Evolutionary conservation across 371 early-diverging fungal species (phyloP), one percentile per base, ranked within the genome.

Genomic region (Chytridium lagenaria): DNA sequence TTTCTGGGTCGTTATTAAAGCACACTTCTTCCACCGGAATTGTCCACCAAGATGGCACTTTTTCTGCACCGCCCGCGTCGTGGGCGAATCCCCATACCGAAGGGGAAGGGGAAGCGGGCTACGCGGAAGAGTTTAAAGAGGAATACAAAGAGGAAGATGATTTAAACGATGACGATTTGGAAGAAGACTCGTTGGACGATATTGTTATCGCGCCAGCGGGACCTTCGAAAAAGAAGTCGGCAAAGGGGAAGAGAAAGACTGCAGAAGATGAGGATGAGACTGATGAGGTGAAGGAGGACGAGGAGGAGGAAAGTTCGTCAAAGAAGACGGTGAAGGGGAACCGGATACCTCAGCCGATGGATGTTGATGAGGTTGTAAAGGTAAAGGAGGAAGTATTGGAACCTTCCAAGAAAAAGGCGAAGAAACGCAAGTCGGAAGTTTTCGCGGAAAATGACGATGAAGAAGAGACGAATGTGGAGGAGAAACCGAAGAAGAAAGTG

Each of bases 1-100:
- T 92, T 22, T 86, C 88, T 63, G 93, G 93, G 68, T 88, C 92
- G 31, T 80, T 93, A 63, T 44, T 67, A 15, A 67, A 33, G 31
- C 40, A 80, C 38, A 74, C 80, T 2, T 3, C 44, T 2, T 31
- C 38, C 3, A 83, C 83, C 7, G 83, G 83, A 22, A 50, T 80
- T 30, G 59, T 83, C 23, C 59, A 59, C 30, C 15, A 72, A 16
- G 59, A 69, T 15, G 55, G 64, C 33, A 38, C 73, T 34, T 70
- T 70, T 22, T 68, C 70, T 12, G 64, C 74, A 1, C 74, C 78
- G 12, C 63, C 71, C 5, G 33, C 61, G 23, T 61, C 61, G 34
- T 22, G 61, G 61, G 26, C 36, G 30, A 36, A 7, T n/a, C 40
- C 26, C 51, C 5, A 30, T 28, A 26, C 5, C 51, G 63, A 65